Evolutionary conservation across 1,139 yeast species (phyloP).

Genomic region (Blastobotrys malaysiensis): DNA sequence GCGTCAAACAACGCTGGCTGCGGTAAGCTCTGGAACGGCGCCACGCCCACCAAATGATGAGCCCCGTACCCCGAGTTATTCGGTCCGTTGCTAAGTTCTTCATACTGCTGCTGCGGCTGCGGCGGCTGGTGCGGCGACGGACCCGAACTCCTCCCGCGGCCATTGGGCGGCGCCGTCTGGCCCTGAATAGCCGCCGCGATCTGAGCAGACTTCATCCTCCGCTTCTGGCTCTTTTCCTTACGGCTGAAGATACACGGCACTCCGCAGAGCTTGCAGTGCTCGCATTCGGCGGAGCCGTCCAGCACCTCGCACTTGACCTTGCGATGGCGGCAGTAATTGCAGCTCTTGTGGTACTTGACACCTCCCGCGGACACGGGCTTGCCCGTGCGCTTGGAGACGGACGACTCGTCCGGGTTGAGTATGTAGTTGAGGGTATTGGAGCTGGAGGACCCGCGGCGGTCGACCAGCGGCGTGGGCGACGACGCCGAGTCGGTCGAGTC

Average conservation of each 20-base stretch:
- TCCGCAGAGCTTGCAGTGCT: constrained; percentile 20
- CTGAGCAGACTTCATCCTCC: constrained; percentile 18
- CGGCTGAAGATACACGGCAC: constrained; percentile 18
- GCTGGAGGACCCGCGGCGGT: constrained; percentile 1
- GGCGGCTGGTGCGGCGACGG: no score
- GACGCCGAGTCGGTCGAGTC: constrained; percentile 11
- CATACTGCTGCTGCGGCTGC: no score
- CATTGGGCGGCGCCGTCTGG: no score
- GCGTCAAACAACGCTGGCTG: neutral
- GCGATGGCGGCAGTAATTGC: constrained; percentile 23
- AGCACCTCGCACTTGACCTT: constrained; percentile 20
- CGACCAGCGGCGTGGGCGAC: constrained; percentile 10
- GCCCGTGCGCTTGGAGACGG: neutral
- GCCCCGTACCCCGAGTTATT: neutral
- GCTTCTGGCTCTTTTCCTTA: constrained; percentile 18
- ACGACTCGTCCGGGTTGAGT: neutral
- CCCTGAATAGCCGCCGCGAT: constrained; percentile 15
- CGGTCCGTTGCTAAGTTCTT: neutral
- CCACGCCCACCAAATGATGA: neutral
- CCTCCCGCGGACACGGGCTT: neutral
- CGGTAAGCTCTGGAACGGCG: neutral
- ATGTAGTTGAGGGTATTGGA: constrained; percentile 5
- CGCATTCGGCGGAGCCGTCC: constrained; percentile 14
- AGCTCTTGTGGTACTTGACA: constrained; percentile 18
- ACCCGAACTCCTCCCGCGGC: no score